Evolutionary conservation across 2,329 filamentous ascomycete species (phyloP).

Genomic region (Alternaria gaisen): DNA sequence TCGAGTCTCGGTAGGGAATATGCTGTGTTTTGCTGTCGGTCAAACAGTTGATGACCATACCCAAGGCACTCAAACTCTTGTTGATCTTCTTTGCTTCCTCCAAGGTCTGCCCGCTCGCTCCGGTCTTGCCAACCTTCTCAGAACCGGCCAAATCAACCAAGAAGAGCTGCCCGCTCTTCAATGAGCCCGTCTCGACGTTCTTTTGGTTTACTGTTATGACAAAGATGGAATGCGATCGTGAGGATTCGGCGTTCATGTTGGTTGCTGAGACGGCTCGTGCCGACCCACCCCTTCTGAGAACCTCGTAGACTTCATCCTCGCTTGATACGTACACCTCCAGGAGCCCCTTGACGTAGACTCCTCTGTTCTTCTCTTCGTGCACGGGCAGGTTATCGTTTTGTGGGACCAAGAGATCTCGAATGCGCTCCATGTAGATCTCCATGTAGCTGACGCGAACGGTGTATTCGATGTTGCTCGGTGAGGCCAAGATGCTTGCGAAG

Average conservation of each 20-base stretch:
- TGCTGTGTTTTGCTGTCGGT: constrained; percentile 98
- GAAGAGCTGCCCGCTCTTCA: constrained; percentile 96
- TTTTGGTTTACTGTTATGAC: constrained; percentile 97
- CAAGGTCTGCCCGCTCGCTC: constrained; percentile 93
- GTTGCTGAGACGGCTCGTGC: constrained; percentile 93
- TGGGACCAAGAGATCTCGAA: constrained; percentile 89
- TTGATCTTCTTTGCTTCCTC: constrained; percentile 99
- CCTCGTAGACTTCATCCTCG: constrained; percentile 94
- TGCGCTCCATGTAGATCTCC: constrained; percentile 99
- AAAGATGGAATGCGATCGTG: constrained; percentile 97
- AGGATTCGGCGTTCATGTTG: constrained; percentile 99
- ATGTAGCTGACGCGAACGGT: constrained; percentile 99
- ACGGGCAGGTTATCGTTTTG: constrained; percentile 96
- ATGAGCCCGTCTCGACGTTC: constrained; percentile 94
- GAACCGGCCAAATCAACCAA: constrained; percentile 97
- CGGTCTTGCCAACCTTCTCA: constrained; percentile 98
- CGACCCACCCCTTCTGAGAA: constrained; percentile 91
- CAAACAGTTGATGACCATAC: constrained; percentile 98
- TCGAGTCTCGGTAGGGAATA: constrained; percentile 96
- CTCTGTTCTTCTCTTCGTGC: constrained; percentile 96
- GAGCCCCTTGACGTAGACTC: constrained; percentile 95
- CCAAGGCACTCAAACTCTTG: constrained; percentile 96
- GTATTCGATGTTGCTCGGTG: constrained; percentile 93
- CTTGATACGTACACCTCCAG: constrained; percentile 95
- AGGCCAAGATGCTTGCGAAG: constrained; percentile 92